Conservation (phyloP, 148 eudicot genomes). For the Fallopia convolvulus region DNA sequence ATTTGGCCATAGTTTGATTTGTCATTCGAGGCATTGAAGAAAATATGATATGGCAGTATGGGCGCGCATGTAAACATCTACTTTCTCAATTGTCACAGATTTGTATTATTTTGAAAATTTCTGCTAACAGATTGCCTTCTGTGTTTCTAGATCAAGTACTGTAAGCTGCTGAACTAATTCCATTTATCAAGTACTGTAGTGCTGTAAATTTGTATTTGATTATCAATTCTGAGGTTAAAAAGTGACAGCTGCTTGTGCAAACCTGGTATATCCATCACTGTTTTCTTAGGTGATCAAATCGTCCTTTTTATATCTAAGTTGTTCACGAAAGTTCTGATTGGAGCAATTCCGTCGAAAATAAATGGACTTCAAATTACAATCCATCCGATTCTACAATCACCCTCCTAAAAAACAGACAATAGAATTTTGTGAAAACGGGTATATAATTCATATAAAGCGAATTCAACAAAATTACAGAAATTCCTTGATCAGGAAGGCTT, state of each 20-base stretch:
- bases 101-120: neutral
- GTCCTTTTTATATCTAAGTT: neutral
- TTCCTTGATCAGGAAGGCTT: neutral
- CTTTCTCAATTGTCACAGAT: neutral
- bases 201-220: neutral
- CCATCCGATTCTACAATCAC: neutral
- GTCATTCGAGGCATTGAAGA: neutral
- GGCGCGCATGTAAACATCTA: neutral
- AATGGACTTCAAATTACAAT: too few relatives aligned
- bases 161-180: neutral
- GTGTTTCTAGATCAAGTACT: constrained; percentile 5
- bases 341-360: too few relatives aligned
- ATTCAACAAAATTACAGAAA: neutral
- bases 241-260: neutral
- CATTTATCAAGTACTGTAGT: neutral
- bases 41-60: neutral
- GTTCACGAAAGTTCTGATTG: too few relatives aligned
- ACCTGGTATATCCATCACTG: neutral
- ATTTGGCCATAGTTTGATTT: constrained; percentile 2
- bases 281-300: neutral
- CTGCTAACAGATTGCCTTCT: constrained; percentile 2
- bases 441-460: neutral
- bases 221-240: neutral
- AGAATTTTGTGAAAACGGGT: neutral
- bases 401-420: neutral